Evolutionary conservation across 2,329 filamentous ascomycete species (phyloP), one percentile per base, ranked within the genome.

Genomic region (Calonectria fujianensis): DNA sequence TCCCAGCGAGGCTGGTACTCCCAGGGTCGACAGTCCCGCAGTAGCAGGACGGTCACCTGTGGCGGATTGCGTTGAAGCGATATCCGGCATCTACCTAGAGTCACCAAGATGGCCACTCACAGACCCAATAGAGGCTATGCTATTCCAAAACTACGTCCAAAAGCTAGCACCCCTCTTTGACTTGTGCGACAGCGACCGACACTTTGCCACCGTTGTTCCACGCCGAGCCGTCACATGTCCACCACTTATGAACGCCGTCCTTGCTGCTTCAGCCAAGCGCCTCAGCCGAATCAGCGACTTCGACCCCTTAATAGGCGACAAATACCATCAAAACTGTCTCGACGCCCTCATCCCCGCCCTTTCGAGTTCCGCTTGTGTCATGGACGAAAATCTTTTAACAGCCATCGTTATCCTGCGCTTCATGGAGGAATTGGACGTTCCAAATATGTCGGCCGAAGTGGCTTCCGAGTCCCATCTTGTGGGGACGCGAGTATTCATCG

Each of bases 341-440:
- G 77, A 79, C 29, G 75, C 74, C 9, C 74, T 83, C 1, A 83
- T 83, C 2, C 82, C 82, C 8, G 80, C 80, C 2, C 70, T 83
- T 4, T 80, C 79, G 1, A 81, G 77, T 24, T 77, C 81, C 9
- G 76, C 75, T 0, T 78, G 80, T 0, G 75, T 80, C 5, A 78
- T 82, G 64, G 82, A 83, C 63, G 82, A 83, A 32, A 83, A 83
- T 18, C 70, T 83, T 8, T 45, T 82, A 7, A 79, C 82, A 0
- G 81, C 80, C 2, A 81, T 83, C 24, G 80, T 83, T 13, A 80
- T 83, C 27, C 80, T 83, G 9, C 81, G 82, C 2, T 82, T 78
- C 10, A 80, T 81, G 74, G 82, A 83, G 64, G 82, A 83, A 35
- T 70, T 83, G 3, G 78, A 80, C 10, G 76, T 80, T 16, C 78